Evolutionary conservation across 1,284 basidiomycete genomes (phyloP).

Genomic region (Cystobasidiaceae sp.): DNA sequence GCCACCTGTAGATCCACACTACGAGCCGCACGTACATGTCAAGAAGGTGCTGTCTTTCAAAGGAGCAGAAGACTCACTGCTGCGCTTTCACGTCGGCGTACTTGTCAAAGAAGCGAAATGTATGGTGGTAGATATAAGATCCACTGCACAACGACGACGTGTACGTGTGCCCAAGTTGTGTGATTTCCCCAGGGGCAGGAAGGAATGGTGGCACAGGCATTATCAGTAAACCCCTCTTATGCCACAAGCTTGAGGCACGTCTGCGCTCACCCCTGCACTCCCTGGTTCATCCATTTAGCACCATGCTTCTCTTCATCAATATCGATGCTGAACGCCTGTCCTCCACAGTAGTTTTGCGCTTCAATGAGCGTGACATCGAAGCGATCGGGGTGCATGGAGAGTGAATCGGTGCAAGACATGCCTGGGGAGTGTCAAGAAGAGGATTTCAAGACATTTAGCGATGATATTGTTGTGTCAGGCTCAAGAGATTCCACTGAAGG

Average conservation of each 20-base stretch:
- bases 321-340: constrained; percentile 58
- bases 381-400: constrained; percentile 55
- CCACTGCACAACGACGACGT: constrained; percentile 56
- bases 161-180: neutral
- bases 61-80: constrained; percentile 10
- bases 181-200: too few relatives aligned
- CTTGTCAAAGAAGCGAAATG: constrained; percentile 49
- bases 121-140: constrained; percentile 59
- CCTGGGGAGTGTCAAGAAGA: neutral
- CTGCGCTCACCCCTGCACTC: constrained; percentile 49
- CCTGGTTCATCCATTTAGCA: constrained; percentile 40
- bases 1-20: constrained; percentile 61
- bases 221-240: too few relatives aligned
- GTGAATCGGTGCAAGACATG: constrained; percentile 53
- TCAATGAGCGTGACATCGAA: constrained; percentile 56
- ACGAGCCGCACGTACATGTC: constrained; percentile 32
- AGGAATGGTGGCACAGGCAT: too few relatives aligned
- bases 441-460: neutral
- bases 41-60: neutral
- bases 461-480: too few relatives aligned
- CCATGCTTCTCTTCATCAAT: constrained; percentile 46
- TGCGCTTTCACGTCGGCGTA: constrained; percentile 23
- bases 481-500: neutral
- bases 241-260: constrained; percentile 47
- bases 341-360: constrained; percentile 54